Base-by-base conservation (phyloP, 495 filamentous ascomycete species). In the Hypoxylon rickii region DNA sequence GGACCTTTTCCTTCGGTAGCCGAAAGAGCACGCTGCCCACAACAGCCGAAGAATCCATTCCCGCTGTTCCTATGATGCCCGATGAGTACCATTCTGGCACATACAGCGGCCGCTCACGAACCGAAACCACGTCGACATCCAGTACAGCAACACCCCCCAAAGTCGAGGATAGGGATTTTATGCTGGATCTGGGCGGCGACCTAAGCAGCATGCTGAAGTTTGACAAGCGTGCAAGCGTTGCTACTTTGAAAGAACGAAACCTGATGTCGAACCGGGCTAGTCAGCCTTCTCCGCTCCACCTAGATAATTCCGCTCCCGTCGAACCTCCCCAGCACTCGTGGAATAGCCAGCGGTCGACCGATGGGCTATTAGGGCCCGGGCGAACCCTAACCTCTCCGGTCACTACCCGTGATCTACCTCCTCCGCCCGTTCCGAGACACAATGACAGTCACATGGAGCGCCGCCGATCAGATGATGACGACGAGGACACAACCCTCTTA, bases 1-100 rank as follows among this genome's bases (percentile, higher is more conserved):
- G 89, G 38, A 86, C 89, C 0, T 88, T 92, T 53, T 92, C 89
- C 0, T 90, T 89, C 63, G 87, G 83, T 19, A 73, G 67, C n/a
- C 76, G 76, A 41, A 83, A 81, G 50, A 79, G 72, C 33, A 58
- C 71, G 13, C 31, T 74, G 2, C 73, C 78, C 3, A 72, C 78
- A 5, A 76, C 76, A 43, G 62, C 73, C 10, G 67, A 73, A 31
- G 77, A 76, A 42, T 61, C 69, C 0, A 58, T 63, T 33, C 70
- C 76, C 8, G 63, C 76, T 19, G 65, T 68, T 16, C 70, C 73
- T 4, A 40, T 42, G 2, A 57, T 52, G 39, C 63, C 60, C n/a
- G 66, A 68, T 12, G 53, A 67, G 16, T 64, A 61, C 32, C 63
- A 63, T 15, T 69, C 67, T 7, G 63, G 58, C 7, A 68, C 55